phyloP scores from a whole-genome alignment of 495 filamentous ascomycete genomes.

The Penicillium turbatum region DNA sequence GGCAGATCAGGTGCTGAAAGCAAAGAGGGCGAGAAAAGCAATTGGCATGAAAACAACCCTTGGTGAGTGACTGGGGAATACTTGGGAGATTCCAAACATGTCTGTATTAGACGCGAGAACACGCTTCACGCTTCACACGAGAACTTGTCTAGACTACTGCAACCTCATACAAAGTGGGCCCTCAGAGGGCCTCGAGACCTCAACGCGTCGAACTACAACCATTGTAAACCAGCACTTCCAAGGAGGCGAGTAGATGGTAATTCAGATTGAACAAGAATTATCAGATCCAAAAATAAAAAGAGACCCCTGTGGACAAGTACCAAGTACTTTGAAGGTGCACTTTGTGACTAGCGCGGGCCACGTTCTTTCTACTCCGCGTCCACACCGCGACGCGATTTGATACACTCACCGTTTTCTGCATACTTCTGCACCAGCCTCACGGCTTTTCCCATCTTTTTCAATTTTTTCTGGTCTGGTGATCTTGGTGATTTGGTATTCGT shows the following conservation, averaged over 20 bases:
- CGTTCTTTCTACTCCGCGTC: conserved; percentile 38
- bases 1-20: background rate
- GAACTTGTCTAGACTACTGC: background rate
- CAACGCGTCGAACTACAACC: background rate
- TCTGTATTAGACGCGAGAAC: background rate
- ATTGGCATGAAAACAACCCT: background rate
- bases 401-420: conserved; percentile 16
- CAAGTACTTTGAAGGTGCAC: conserved; percentile 18
- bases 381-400: conserved; percentile 43
- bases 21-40: background rate
- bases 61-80: background rate
- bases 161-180: background rate
- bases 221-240: background rate
- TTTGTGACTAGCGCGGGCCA: conserved; percentile 29
- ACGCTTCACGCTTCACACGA: background rate
- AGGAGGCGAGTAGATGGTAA: background rate
- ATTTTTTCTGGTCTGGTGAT: conserved; percentile 8
- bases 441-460: conserved; percentile 11
- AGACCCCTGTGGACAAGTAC: conserved; percentile 5
- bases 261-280: background rate
- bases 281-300: background rate
- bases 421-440: conserved; percentile 22
- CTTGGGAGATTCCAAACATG: background rate
- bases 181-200: background rate
- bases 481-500: conserved; percentile 6